phyloP scores from a whole-genome alignment of 179 eudicot species.

The Corrigiola litoralis region DNA sequence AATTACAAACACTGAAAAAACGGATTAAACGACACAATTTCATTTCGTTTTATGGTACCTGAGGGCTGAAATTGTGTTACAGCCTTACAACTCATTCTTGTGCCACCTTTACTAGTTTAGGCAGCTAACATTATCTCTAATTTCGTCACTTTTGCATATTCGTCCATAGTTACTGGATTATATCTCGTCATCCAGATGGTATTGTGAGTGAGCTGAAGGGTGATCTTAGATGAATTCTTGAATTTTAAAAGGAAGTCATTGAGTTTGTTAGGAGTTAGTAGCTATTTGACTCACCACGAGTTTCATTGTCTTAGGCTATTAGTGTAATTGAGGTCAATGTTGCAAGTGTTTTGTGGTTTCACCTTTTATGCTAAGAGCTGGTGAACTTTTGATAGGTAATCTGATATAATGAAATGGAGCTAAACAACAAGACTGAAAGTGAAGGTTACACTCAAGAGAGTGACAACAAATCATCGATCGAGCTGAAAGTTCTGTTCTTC shows the following conservation, averaged over 20 bases:
- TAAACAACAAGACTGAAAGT: conserved; percentile 16
- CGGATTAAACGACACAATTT: too few species aligned
- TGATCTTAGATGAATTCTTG: too few species aligned
- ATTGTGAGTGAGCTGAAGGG: too few species aligned
- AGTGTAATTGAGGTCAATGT: neutral
- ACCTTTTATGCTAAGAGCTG: neutral
- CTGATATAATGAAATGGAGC: conserved; percentile 18
- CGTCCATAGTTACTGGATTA: too few species aligned
- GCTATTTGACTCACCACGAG: neutral
- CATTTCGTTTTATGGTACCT: too few species aligned
- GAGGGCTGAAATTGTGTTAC: too few species aligned
- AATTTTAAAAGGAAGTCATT: neutral
- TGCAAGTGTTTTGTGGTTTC: neutral
- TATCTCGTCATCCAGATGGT: too few species aligned
- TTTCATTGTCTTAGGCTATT: neutral
- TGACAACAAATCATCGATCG: conserved; percentile 28
- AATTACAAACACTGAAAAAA: neutral
- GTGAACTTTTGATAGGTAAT: neutral
- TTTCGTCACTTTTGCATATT: too few species aligned
- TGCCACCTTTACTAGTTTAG: too few species aligned
- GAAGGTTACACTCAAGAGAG: conserved; percentile 8
- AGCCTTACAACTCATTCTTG: too few species aligned
- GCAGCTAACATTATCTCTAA: too few species aligned
- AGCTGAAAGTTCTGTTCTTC: conserved; percentile 79
- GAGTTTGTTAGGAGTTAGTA: neutral